Evolutionary conservation across 2,329 filamentous ascomycete species (phyloP).

Genomic region (Botrytis galanthina): DNA sequence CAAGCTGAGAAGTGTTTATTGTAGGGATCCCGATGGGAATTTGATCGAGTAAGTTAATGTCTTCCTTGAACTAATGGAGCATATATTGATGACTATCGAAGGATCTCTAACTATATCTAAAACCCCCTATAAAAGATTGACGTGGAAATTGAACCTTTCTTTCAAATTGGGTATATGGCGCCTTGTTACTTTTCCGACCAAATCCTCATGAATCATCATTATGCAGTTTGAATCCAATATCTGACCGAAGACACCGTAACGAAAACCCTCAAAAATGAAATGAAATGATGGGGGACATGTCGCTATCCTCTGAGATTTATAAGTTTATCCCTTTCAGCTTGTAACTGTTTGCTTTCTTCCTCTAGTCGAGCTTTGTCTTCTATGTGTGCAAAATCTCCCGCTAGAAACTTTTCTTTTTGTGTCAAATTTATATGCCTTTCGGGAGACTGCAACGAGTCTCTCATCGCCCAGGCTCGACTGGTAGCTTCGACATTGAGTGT

Average conservation of each 20-base stretch:
- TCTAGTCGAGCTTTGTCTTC: constrained; percentile 45
- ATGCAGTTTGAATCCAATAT: not conserved
- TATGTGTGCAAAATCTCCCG: constrained; percentile 40
- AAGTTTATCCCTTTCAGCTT: constrained; percentile 34
- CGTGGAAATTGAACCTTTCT: not conserved
- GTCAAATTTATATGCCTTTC: constrained; percentile 28
- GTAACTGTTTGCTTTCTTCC: constrained; percentile 40
- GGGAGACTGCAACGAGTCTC: not conserved
- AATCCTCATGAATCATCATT: not conserved
- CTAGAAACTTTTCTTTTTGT: constrained; percentile 44
- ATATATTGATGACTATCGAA: constrained; percentile 15
- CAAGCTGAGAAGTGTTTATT: constrained; percentile 55
- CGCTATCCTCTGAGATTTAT: constrained; percentile 22
- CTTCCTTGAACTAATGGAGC: not conserved
- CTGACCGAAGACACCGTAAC: not conserved
- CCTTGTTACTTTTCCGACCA: constrained; percentile 8
- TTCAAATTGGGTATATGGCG: constrained; percentile 26
- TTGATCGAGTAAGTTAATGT: constrained; percentile 52
- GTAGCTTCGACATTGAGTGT: constrained; percentile 25
- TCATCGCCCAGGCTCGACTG: constrained; percentile 17
- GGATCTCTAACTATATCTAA: constrained; percentile 27
- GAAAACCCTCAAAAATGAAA: not conserved
- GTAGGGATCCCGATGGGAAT: constrained; percentile 61
- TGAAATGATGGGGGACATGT: not conserved
- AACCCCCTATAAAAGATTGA: constrained; percentile 4